A percentile compares a stretch with the other conserved stretches of the same genome.
Evolutionary conservation across 2,329 filamentous ascomycete species (phyloP).

Genomic region (Malbranchea cinnamomea): DNA sequence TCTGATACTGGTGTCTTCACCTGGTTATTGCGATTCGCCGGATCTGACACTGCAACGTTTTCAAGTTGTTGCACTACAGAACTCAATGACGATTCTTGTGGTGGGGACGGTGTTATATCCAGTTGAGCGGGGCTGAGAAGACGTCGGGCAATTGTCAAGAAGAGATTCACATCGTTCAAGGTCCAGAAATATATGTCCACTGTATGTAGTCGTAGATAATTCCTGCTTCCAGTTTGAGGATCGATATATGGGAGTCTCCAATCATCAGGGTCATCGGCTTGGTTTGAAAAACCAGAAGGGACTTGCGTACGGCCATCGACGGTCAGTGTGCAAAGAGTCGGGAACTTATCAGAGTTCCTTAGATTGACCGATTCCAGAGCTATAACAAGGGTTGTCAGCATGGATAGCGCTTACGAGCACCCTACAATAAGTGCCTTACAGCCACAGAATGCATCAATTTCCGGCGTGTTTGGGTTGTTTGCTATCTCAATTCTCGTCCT

Average conservation of each 20-base stretch:
- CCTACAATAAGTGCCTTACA: constrained; percentile 24
- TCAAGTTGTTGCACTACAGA: constrained; percentile 50
- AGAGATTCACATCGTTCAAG: constrained; percentile 39
- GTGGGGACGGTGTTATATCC: constrained; percentile 33
- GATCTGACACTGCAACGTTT: constrained; percentile 43
- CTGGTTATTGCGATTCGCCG: constrained; percentile 28
- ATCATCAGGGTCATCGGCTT: constrained; percentile 24
- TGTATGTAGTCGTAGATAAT: constrained; percentile 37
- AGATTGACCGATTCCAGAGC: constrained; percentile 38
- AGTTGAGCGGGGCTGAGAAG: constrained; percentile 27
- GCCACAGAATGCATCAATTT: constrained; percentile 51
- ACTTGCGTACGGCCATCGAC: constrained; percentile 30
- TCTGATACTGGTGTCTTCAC: constrained; percentile 11
- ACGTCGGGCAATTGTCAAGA: constrained; percentile 32
- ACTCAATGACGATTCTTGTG: constrained; percentile 33
- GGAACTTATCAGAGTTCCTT: constrained; percentile 43
- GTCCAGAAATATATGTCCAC: constrained; percentile 53
- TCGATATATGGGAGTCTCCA: constrained; percentile 44
- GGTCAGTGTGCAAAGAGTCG: constrained; percentile 42
- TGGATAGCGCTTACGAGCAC: constrained; percentile 4
- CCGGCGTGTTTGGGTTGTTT: constrained; percentile 46
- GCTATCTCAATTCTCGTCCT: constrained; percentile 46
- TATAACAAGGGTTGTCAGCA: constrained; percentile 15
- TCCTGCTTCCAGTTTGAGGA: constrained; percentile 36
- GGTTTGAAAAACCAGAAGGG: constrained; percentile 14